Evolutionary conservation across 805 yeast genomes (phyloP).

Genomic region (Geotrichum ghanense): DNA sequence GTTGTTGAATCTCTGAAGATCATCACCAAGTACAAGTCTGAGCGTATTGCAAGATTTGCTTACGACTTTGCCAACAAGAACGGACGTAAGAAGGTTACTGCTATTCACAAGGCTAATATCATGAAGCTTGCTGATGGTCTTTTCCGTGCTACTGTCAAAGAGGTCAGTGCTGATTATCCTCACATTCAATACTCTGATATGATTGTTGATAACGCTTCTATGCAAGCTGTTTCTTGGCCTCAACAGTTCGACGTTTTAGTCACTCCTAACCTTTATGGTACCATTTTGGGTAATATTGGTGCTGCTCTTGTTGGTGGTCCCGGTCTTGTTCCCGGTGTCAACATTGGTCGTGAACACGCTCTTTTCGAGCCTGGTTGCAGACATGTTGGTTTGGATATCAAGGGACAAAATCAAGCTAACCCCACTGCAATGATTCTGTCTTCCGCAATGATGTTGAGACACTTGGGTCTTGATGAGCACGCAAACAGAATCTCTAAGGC

Average conservation of each 20-base stretch:
- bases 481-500: constrained; percentile 86
- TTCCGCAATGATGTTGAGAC: constrained; percentile 85
- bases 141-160: constrained; percentile 87
- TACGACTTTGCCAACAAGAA: constrained; percentile 90
- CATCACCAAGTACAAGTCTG: constrained; percentile 88
- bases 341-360: constrained; percentile 95
- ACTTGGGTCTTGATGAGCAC: constrained; percentile 72
- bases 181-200: constrained; percentile 75
- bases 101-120: constrained; percentile 97
- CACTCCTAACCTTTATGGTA: constrained; percentile 96
- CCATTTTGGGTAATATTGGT: constrained; percentile 94
- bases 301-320: constrained; percentile 97
- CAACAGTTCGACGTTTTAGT: constrained; percentile 97
- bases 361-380: constrained; percentile 99
- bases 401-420: constrained; percentile 91
- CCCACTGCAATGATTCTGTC: constrained; percentile 97
- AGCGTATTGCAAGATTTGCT: constrained; percentile 95
- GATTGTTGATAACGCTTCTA: constrained; percentile 97
- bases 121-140: constrained; percentile 98
- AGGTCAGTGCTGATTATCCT: constrained; percentile 76
- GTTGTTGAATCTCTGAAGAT: constrained; percentile 94
- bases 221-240: constrained; percentile 98
- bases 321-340: constrained; percentile 97
- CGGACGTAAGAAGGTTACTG: constrained; percentile 86
- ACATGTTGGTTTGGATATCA: constrained; percentile 94